phyloP scores from a whole-genome alignment of 331 rosid genomes.

The Spiraea crenata region DNA sequence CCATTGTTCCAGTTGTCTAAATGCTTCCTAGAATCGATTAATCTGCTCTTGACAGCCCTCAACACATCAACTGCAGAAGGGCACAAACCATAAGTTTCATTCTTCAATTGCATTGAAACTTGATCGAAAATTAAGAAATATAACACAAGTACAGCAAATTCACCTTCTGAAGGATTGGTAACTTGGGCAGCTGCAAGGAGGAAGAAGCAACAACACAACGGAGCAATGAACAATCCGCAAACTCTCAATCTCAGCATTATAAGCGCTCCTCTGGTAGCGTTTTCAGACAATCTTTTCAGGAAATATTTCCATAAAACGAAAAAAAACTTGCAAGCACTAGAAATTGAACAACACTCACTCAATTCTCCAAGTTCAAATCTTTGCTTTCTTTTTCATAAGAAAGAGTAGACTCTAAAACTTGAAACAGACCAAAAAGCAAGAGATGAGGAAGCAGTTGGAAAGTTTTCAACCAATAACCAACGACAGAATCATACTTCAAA shows the following conservation, averaged over 20 bases:
- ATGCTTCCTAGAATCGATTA: constrained; percentile 49
- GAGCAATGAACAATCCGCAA: constrained; percentile 41
- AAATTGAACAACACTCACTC: neutral
- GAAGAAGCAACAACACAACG: constrained; percentile 29
- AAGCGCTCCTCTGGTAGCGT: neutral
- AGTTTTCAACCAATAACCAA: neutral
- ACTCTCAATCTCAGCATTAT: constrained; percentile 43
- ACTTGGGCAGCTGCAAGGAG: constrained; percentile 33
- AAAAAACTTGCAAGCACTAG: neutral
- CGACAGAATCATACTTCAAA: neutral
- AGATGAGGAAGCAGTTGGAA: neutral
- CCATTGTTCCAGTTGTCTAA: constrained; percentile 58
- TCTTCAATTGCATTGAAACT: neutral
- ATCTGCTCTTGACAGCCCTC: constrained; percentile 55
- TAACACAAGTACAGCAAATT: neutral
- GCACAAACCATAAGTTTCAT: constrained; percentile 12
- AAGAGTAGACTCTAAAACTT: neutral
- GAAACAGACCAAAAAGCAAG: neutral
- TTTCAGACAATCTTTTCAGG: too few relatives aligned
- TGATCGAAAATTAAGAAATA: neutral
- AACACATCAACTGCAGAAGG: constrained; percentile 58
- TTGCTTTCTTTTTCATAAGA: neutral
- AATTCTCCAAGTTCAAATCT: neutral
- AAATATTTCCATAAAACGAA: too few relatives aligned
- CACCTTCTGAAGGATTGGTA: constrained; percentile 73